These are phyloP conservation scores for Tulasnella sp. DNA, from an alignment of 768 basidiomycete species.

Conservation along the genomic window DNA sequence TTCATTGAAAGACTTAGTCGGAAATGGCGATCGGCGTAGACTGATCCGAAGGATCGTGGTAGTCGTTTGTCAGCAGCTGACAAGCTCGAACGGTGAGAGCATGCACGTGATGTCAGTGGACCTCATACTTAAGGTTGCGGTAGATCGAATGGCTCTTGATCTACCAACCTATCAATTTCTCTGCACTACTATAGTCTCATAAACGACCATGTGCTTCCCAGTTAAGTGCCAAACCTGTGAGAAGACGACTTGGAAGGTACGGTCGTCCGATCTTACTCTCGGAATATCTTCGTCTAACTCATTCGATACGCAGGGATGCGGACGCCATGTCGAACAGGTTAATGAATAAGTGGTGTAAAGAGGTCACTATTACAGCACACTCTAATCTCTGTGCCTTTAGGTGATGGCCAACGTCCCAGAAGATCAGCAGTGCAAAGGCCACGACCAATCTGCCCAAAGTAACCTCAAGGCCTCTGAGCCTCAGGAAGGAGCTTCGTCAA, in stretches of 20 bases:
- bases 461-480: background rate
- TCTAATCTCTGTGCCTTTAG: background rate
- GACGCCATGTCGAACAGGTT: constrained; percentile 9
- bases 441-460: background rate
- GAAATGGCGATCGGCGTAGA: background rate
- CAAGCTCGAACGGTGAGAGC: background rate
- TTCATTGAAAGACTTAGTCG: constrained; percentile 35
- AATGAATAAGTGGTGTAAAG: background rate
- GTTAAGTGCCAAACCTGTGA: constrained; percentile 6
- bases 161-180: background rate
- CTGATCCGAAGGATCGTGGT: background rate
- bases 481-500: constrained; percentile 40
- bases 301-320: background rate
- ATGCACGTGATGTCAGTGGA: background rate
- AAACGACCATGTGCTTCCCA: background rate
- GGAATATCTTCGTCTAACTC: background rate
- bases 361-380: background rate
- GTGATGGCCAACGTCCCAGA: constrained; percentile 11
- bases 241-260: constrained; percentile 11
- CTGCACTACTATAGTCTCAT: background rate
- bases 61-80: background rate
- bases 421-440: constrained; percentile 3
- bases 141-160: too few relatives aligned
- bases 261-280: background rate
- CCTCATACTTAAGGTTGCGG: too few relatives aligned